A percentile compares a stretch with the other conserved stretches of the same genome.
These are phyloP conservation scores for Lupinus albus DNA, from an alignment of 306 rosid genomes.

Conservation along the genomic window DNA sequence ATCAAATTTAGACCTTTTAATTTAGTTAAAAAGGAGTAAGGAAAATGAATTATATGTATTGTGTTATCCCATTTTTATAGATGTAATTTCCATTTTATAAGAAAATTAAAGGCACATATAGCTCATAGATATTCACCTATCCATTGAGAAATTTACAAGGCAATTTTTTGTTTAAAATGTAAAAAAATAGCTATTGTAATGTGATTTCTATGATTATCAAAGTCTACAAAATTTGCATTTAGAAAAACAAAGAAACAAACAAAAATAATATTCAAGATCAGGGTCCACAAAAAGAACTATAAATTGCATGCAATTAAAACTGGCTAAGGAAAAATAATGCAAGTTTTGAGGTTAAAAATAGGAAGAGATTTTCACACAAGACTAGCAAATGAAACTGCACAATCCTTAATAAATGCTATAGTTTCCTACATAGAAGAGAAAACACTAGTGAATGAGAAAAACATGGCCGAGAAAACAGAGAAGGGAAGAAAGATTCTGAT, in stretches of 20 bases:
- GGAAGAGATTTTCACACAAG: slow-evolving; percentile 31
- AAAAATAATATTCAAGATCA: neutral
- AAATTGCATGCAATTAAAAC: slow-evolving; percentile 35
- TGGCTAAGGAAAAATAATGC: slow-evolving; percentile 11
- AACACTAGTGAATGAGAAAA: slow-evolving; percentile 38
- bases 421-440: too few species aligned
- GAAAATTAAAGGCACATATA: neutral
- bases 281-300: slow-evolving; percentile 23
- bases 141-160: neutral
- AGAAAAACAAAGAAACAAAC: slow-evolving; percentile 6
- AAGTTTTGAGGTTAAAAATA: slow-evolving; percentile 22
- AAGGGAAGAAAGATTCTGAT: slow-evolving; percentile 53
- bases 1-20: neutral
- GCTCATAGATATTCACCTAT: neutral
- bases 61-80: neutral
- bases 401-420: slow-evolving; percentile 18
- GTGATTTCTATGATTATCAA: neutral
- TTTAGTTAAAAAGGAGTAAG: too few species aligned
- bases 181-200: neutral
- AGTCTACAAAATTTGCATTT: neutral
- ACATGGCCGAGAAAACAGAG: slow-evolving; percentile 41
- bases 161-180: neutral
- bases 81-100: neutral
- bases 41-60: neutral
- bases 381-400: slow-evolving; percentile 5